Evolutionary conservation across 1,139 yeast species (phyloP), one percentile per base, ranked within the genome.

Genomic region (Suhomyces ambrosiae): DNA sequence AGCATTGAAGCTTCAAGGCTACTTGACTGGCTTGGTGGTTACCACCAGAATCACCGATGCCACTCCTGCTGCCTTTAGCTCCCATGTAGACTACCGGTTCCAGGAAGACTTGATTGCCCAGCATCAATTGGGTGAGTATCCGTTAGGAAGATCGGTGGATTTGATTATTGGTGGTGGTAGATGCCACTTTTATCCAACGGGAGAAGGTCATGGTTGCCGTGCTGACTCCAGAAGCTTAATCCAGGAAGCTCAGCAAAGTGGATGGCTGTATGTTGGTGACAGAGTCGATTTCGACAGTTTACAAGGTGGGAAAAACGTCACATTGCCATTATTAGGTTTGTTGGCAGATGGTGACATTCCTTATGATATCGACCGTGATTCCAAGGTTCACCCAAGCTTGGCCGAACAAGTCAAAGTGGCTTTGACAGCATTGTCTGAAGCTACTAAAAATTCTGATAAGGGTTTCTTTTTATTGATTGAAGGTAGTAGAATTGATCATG

Each of bases 151-250:
- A n/a, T 42, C 41, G 33, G 61, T 58, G 12, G 63, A 58, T 44
- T 52, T 58, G 53, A 56, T 58, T 25, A 40, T 58, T 26, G 63
- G 63, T n/a, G 61, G 61, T 16, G 63, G 63, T 2, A 44, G 61
- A 36, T 54, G 60, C 30, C 60, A 56, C 39, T 57, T 52, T 41
- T 47, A 53, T 31, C 60, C 60, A 7, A 25, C 32, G n/a, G 33
- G 41, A 5, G 42, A 32, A 5, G 53, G 53, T 10, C 35, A 30
- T 9, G 62, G 63, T 1, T 49, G 59, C 34, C 53, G 63, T 25
- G 40, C 49, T 9, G 63, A 58, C 42, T 30, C 43, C 12, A 47
- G 61, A 24, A 40, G 57, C 49, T 54, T 58, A 52, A 50, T 56
- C n/a, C 31, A 42, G 18, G 59, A 58, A 38, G 60, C 60, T 3